These are phyloP conservation scores for Starmerella sirachaensis DNA, from an alignment of 805 yeast species.

Conservation along the genomic window DNA sequence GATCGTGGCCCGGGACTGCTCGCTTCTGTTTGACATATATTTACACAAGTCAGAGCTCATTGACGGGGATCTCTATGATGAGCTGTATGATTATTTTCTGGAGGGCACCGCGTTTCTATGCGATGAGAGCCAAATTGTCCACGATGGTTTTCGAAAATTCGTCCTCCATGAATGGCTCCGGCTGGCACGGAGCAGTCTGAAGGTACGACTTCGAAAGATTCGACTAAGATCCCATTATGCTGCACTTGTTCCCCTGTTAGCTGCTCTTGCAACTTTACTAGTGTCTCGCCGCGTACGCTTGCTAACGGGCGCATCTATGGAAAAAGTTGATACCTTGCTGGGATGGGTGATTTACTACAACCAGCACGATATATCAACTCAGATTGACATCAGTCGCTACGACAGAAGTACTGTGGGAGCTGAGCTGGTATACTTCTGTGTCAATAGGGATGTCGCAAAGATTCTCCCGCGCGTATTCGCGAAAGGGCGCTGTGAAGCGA, in stretches of 20 bases:
- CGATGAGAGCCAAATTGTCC: constrained; percentile 17
- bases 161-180: constrained; percentile 13
- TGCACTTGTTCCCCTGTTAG: background rate
- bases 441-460: no score
- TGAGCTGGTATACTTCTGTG: constrained; percentile 10
- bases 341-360: constrained; percentile 11
- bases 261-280: constrained; percentile 2
- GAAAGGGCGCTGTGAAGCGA: no score
- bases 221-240: background rate
- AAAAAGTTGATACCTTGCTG: constrained; percentile 3
- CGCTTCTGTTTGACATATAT: constrained; percentile 1
- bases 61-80: constrained; percentile 1
- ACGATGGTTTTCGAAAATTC: background rate
- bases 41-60: constrained; percentile 1
- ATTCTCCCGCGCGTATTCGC: constrained; percentile 1
- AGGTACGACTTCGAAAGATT: background rate
- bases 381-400: constrained; percentile 3
- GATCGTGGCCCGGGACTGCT: constrained; percentile 6
- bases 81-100: constrained; percentile 19
- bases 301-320: background rate
- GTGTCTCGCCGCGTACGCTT: constrained; percentile 4
- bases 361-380: constrained; percentile 7
- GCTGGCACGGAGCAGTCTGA: constrained; percentile 6
- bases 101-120: constrained; percentile 8
- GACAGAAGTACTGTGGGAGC: constrained; percentile 5